Percentiles rank a stretch among this genome's conserved stretches.
Evolutionary conservation across 2,329 filamentous ascomycete species (phyloP).

Genomic region (Colletotrichum costaricense): DNA sequence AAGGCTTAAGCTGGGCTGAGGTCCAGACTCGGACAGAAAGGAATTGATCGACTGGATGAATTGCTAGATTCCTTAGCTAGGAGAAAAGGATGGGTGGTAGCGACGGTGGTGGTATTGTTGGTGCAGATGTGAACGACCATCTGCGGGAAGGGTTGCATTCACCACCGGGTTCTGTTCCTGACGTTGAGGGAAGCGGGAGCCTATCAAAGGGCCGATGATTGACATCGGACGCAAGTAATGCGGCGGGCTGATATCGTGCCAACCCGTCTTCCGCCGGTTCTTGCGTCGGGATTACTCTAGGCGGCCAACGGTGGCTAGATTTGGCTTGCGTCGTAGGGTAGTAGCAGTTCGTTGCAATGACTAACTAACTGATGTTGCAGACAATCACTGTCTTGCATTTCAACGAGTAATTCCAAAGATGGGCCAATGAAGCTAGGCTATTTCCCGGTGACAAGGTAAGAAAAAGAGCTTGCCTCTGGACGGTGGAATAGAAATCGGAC

Average conservation of each 20-base stretch:
- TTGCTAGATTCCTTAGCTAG: background rate
- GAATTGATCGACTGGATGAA: conserved; percentile 27
- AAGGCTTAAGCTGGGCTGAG: conserved; percentile 9
- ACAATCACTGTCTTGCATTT: conserved; percentile 21
- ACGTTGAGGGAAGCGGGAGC: conserved; percentile 19
- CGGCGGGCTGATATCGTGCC: conserved; percentile 22
- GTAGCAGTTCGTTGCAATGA: conserved; percentile 5
- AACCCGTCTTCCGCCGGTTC: conserved; percentile 31
- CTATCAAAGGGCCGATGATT: conserved; percentile 18
- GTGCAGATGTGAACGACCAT: conserved; percentile 26
- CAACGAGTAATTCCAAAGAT: background rate
- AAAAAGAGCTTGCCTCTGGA: conserved; percentile 17
- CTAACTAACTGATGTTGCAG: conserved; percentile 12
- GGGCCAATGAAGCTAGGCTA: conserved; percentile 8
- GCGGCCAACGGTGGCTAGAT: background rate
- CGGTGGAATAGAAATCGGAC: conserved; percentile 5
- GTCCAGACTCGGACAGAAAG: background rate
- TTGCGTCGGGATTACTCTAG: conserved; percentile 16
- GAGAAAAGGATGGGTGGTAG: background rate
- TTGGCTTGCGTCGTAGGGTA: conserved; percentile 7
- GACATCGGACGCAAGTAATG: conserved; percentile 29
- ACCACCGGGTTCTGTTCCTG: conserved; percentile 24
- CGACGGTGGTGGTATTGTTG: background rate
- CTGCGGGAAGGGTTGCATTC: conserved; percentile 33
- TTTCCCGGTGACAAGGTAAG: background rate